A percentile compares a stretch with the other conserved stretches of the same genome.
phyloP scores from a whole-genome alignment of 345 rosid species.

The Camelina hispida region DNA sequence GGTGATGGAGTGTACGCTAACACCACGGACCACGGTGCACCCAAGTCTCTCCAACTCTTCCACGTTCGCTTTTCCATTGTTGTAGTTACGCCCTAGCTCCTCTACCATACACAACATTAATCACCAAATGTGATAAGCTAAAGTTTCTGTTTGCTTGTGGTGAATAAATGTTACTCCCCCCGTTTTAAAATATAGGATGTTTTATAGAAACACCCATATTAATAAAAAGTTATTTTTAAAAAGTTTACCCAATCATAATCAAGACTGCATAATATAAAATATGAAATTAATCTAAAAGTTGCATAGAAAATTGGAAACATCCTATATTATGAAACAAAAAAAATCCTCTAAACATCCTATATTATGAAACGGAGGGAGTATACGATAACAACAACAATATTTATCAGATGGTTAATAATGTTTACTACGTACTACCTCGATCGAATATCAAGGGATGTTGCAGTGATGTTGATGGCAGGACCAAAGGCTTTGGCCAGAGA shows the following conservation, averaged over 20 bases:
- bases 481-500: neutral
- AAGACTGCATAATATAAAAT: too few species aligned
- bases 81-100: neutral
- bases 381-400: neutral
- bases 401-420: neutral
- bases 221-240: too few species aligned
- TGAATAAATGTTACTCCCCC: neutral
- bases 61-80: neutral
- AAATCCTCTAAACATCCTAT: too few species aligned
- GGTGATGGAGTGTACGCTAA: neutral
- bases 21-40: neutral
- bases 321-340: too few species aligned
- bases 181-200: too few species aligned
- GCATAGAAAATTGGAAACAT: too few species aligned
- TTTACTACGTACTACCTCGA: neutral
- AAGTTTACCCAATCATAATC: too few species aligned
- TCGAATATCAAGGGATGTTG: neutral
- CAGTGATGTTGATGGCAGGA: neutral
- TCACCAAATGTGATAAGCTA: neutral
- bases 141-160: neutral
- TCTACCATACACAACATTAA: neutral
- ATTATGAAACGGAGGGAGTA: too few species aligned
- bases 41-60: constrained; percentile 18
- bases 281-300: too few species aligned
- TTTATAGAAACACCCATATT: too few species aligned